Evolutionary conservation across 176 grass and related monocot species (phyloP).

Genomic region (Miscanthus lutarioriparius): DNA sequence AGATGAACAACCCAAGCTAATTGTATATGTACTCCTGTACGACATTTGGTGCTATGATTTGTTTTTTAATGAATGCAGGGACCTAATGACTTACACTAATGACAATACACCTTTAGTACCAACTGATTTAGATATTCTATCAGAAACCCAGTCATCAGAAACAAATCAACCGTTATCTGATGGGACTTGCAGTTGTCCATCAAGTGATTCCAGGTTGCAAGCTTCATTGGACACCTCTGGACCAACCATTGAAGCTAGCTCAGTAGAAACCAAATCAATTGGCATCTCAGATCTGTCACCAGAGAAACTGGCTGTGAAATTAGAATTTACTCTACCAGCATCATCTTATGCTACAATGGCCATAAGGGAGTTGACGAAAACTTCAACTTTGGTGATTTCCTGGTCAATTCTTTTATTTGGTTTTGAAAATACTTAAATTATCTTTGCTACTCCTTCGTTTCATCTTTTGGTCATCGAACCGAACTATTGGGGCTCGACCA

Average conservation of each 20-base stretch:
- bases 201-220: conserved; percentile 3
- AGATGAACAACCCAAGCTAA: background rate
- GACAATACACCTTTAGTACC: conserved; percentile 52
- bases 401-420: conserved; percentile 6
- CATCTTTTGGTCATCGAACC: conserved; percentile 12
- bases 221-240: conserved; percentile 28
- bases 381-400: conserved; percentile 76
- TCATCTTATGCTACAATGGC: conserved; percentile 98
- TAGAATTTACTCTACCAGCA: conserved; percentile 85
- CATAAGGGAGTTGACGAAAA: conserved; percentile 87
- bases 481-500: background rate
- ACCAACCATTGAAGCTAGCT: conserved; percentile 24
- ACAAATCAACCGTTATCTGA: conserved; percentile 37
- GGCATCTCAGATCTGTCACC: conserved; percentile 41
- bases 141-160: conserved; percentile 39
- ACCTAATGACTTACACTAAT: conserved; percentile 66
- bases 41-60: conserved; percentile 16
- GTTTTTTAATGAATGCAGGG: conserved; percentile 55
- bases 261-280: conserved; percentile 26
- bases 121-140: conserved; percentile 77
- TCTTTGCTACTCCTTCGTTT: background rate
- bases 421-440: background rate
- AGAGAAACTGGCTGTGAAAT: conserved; percentile 71
- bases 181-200: conserved; percentile 23
- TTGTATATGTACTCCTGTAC: background rate